These are phyloP conservation scores for Lachnellula arida DNA, from an alignment of 2,329 filamentous ascomycete species.

Conservation along the genomic window DNA sequence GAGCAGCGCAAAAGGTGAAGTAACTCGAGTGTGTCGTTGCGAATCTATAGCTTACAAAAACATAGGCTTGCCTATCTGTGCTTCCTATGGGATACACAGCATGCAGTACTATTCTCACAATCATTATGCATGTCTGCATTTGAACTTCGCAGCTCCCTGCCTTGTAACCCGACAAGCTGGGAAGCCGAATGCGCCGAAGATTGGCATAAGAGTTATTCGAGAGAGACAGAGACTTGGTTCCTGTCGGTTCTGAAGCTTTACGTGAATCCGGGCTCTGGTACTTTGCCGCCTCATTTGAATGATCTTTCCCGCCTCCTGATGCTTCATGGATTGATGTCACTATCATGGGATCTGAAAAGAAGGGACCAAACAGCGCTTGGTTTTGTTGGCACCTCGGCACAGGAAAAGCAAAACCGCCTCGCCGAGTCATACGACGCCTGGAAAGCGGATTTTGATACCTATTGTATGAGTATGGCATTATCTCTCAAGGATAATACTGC, in stretches of 20 bases:
- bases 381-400: slow-evolving; percentile 7
- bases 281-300: slow-evolving; percentile 41
- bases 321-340: slow-evolving; percentile 58
- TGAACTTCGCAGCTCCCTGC: slow-evolving; percentile 52
- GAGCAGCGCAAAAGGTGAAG: slow-evolving; percentile 53
- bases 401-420: slow-evolving; percentile 44
- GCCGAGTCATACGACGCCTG: slow-evolving; percentile 51
- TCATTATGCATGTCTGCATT: slow-evolving; percentile 63
- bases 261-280: slow-evolving; percentile 40
- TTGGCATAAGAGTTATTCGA: slow-evolving; percentile 36
- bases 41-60: neutral
- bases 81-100: slow-evolving; percentile 64
- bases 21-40: neutral
- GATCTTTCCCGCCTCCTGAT: slow-evolving; percentile 49
- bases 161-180: slow-evolving; percentile 51
- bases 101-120: slow-evolving; percentile 61
- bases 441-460: slow-evolving; percentile 53
- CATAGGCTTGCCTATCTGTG: slow-evolving; percentile 50
- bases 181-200: slow-evolving; percentile 49
- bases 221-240: slow-evolving; percentile 39
- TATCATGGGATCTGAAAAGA: slow-evolving; percentile 57
- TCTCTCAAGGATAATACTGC: slow-evolving; percentile 29
- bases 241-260: slow-evolving; percentile 52
- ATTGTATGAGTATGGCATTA: slow-evolving; percentile 39
- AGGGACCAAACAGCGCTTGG: slow-evolving; percentile 58